Evolutionary conservation across 2,329 filamentous ascomycete genomes (phyloP).

Genomic region (Pseudocercospora pini-densiflorae): DNA sequence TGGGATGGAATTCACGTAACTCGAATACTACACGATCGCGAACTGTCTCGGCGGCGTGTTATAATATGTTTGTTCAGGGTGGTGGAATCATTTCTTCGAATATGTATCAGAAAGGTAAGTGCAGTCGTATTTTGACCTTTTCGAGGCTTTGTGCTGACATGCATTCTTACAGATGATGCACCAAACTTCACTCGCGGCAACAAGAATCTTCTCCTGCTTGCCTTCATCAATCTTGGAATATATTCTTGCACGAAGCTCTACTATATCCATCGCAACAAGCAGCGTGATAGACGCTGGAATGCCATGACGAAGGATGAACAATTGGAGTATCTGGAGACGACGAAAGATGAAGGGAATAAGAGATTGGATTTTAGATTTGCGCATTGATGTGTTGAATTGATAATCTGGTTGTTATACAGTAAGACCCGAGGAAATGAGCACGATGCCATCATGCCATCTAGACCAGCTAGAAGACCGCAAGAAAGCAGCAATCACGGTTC

Average conservation of each 20-base stretch:
- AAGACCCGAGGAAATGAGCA: neutral
- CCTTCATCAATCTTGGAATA: slow-evolving; percentile 34
- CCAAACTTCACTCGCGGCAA: slow-evolving; percentile 51
- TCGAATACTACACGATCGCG: slow-evolving; percentile 47
- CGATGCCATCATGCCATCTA: neutral
- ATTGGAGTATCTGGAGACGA: slow-evolving; percentile 39
- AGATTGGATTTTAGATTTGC: slow-evolving; percentile 39
- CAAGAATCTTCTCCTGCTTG: slow-evolving; percentile 33
- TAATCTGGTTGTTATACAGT: too few relatives aligned
- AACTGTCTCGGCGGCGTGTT: slow-evolving; percentile 47
- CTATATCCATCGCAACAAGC: slow-evolving; percentile 30
- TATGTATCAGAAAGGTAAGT: slow-evolving; percentile 46
- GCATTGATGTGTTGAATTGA: slow-evolving; percentile 27
- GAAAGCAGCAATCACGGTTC: neutral
- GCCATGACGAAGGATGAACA: slow-evolving; percentile 43
- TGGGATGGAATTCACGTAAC: slow-evolving; percentile 48
- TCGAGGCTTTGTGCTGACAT: neutral
- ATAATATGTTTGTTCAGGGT: slow-evolving; percentile 46
- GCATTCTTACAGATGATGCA: slow-evolving; percentile 42
- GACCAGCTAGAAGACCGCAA: neutral
- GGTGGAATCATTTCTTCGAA: slow-evolving; percentile 52
- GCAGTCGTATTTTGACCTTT: slow-evolving; percentile 40
- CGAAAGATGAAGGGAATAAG: slow-evolving; percentile 43
- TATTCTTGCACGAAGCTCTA: slow-evolving; percentile 39
- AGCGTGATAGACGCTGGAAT: slow-evolving; percentile 38